Conservation (phyloP, 2,329 filamentous ascomycete species). For the Sclerotinia sclerotiorum region DNA sequence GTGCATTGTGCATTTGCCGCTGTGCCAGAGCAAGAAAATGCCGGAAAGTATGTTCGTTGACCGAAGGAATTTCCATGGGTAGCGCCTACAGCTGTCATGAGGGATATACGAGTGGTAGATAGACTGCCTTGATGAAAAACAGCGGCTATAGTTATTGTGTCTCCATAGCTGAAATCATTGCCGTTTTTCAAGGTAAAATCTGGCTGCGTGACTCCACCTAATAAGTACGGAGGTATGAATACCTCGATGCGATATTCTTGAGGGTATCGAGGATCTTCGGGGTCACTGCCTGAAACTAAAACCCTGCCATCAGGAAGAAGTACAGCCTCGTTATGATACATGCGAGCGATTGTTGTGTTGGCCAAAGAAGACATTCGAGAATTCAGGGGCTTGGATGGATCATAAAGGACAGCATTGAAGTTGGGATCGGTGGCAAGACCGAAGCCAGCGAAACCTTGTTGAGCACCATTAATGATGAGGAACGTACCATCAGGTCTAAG, state of each 20-base stretch:
- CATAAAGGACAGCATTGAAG: slow-evolving; percentile 61
- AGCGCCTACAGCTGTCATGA: slow-evolving; percentile 18
- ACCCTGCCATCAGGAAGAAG: slow-evolving; percentile 63
- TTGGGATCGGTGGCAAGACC: slow-evolving; percentile 56
- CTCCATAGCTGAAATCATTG: slow-evolving; percentile 19
- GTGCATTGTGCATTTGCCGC: not conserved
- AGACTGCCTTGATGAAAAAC: slow-evolving; percentile 2
- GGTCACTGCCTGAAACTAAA: slow-evolving; percentile 54
- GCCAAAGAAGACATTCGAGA: slow-evolving; percentile 61
- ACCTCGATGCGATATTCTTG: slow-evolving; percentile 62
- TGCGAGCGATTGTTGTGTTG: slow-evolving; percentile 61
- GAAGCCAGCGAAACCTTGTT: slow-evolving; percentile 61
- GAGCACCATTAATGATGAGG: slow-evolving; percentile 61
- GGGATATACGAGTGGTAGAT: slow-evolving; percentile 11
- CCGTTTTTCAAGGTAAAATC: slow-evolving; percentile 49
- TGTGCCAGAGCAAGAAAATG: slow-evolving; percentile 10
- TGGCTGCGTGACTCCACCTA: slow-evolving; percentile 51
- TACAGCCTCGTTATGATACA: slow-evolving; percentile 65
- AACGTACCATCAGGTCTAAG: slow-evolving; percentile 60
- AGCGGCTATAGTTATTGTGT: slow-evolving; percentile 6
- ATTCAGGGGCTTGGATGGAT: slow-evolving; percentile 54
- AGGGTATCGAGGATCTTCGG: slow-evolving; percentile 32
- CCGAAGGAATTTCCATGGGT: slow-evolving; percentile 21
- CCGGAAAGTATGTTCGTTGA: slow-evolving; percentile 13
- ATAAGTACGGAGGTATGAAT: slow-evolving; percentile 62